phyloP scores from a whole-genome alignment of 2,329 filamentous ascomycete genomes.

The Xylaria sp. region DNA sequence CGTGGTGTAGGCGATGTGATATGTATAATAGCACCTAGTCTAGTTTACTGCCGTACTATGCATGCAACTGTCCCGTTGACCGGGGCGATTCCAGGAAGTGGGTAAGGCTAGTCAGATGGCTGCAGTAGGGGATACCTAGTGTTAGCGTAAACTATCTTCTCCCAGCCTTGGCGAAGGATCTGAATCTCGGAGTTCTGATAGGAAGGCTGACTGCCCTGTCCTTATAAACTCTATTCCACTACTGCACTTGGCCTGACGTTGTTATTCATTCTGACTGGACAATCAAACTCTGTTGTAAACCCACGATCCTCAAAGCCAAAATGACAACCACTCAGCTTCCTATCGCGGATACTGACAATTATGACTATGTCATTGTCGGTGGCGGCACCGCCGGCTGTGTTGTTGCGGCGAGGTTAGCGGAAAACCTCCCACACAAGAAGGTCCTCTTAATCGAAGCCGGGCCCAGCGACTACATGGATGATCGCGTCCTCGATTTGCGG shows the following conservation, averaged over 20 bases:
- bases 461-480: slow-evolving; percentile 88
- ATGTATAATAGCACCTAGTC: neutral
- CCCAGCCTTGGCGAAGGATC: slow-evolving; percentile 33
- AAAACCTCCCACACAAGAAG: slow-evolving; percentile 84
- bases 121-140: slow-evolving; percentile 25
- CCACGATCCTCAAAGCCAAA: slow-evolving; percentile 27
- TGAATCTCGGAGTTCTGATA: slow-evolving; percentile 16
- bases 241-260: slow-evolving; percentile 7
- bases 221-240: slow-evolving; percentile 11
- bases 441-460: slow-evolving; percentile 88
- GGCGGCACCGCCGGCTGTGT: slow-evolving; percentile 90
- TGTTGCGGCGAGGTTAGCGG: slow-evolving; percentile 79
- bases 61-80: neutral
- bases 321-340: slow-evolving; percentile 74
- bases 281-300: neutral
- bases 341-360: slow-evolving; percentile 70
- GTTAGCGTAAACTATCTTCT: slow-evolving; percentile 18
- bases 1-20: slow-evolving; percentile 6
- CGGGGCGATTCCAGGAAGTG: slow-evolving; percentile 19
- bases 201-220: slow-evolving; percentile 15
- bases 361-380: slow-evolving; percentile 87
- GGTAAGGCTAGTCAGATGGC: slow-evolving; percentile 32
- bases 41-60: neutral
- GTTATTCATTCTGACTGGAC: neutral
- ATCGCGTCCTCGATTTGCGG: slow-evolving; percentile 85